phyloP scores from a whole-genome alignment of 176 grass and related monocot species.

The Cenchrus americanus region DNA sequence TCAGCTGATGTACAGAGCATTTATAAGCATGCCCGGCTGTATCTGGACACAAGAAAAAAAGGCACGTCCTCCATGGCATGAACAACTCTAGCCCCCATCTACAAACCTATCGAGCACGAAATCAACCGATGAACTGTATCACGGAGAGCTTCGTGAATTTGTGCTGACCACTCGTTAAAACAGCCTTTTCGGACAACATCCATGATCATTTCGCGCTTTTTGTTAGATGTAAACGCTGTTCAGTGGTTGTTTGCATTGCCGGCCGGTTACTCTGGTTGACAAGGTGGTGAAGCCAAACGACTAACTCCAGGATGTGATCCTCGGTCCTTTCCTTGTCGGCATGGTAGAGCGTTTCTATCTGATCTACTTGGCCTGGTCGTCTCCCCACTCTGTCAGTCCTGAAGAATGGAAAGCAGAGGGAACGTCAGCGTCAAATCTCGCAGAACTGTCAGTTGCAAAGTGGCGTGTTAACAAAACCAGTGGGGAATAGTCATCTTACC shows the following conservation, averaged over 20 bases:
- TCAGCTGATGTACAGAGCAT: slow-evolving; percentile 2
- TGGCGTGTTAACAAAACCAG: neutral
- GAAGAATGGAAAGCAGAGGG: slow-evolving; percentile 38
- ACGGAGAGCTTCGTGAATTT: neutral
- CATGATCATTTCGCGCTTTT: neutral
- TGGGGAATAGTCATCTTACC: slow-evolving; percentile 45
- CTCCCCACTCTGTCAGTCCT: slow-evolving; percentile 59
- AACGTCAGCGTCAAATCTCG: neutral
- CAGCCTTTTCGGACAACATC: neutral
- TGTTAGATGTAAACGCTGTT: slow-evolving; percentile 33
- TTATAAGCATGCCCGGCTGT: neutral
- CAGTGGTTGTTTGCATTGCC: slow-evolving; percentile 21
- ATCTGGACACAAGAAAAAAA: neutral
- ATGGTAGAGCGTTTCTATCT: slow-evolving; percentile 82
- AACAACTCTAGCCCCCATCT: slow-evolving; percentile 25
- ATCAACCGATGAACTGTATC: neutral
- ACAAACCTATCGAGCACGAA: slow-evolving; percentile 34
- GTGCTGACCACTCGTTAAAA: neutral
- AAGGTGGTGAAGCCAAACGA: slow-evolving; percentile 83
- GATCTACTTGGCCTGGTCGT: slow-evolving; percentile 43
- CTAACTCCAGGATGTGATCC: slow-evolving; percentile 69
- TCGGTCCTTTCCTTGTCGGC: slow-evolving; percentile 70
- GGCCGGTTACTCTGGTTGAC: slow-evolving; percentile 60
- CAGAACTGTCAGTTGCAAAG: neutral
- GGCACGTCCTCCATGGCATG: slow-evolving; percentile 3